Base-by-base conservation (phyloP, 352 stramenopile genomes). In the Globisporangium uncinulatum region DNA sequence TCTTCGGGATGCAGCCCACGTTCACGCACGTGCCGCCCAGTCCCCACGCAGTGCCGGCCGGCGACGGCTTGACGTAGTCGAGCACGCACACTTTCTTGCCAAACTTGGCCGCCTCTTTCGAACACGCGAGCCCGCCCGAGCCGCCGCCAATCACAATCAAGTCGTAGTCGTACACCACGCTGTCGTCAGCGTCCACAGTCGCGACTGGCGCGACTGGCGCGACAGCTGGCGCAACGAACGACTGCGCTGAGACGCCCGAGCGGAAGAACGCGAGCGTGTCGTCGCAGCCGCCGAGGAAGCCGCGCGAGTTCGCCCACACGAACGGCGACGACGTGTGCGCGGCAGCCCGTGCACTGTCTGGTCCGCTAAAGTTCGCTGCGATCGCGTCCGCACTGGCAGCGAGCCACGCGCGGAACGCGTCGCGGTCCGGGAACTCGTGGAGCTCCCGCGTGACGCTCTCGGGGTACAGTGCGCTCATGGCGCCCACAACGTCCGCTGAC, bases 1-100 rank as follows among this genome's bases (percentile, higher is more conserved):
- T 99, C 78, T 99, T 99, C 29, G 97, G 97, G 65, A 99, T 99
- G 63, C 97, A 99, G 17, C 97, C 97, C 6, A 99, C 97, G 70
- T 99, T 99, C 56, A 99, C 97, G 62, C 97, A 99, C 31, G 97
- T 99, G 49, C 97, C 97, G 39, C 93, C 93, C 34, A 98, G 81
- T 15, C 93, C 92, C 93, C 92, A 98, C 34, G 70, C 85, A 31
- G 86, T 97, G 32, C 88, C 88, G 19, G 82, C 75, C 1, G 91
- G 90, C 45, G 85, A 98, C 39, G 82, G 82, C 64, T 94, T 91
- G 59, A 94, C 97, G 71, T 97, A 99, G 76, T 99, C 97, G 37
- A 99, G 79, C 47, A 98, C 82, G 6, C 92, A 94, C 43, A 99
- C 97, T 51, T 96, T 97, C 61, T 96, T 89, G 51, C 96, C 95